These are phyloP conservation scores for Royoungia palumana DNA, from an alignment of 768 basidiomycete species.

Conservation along the genomic window DNA sequence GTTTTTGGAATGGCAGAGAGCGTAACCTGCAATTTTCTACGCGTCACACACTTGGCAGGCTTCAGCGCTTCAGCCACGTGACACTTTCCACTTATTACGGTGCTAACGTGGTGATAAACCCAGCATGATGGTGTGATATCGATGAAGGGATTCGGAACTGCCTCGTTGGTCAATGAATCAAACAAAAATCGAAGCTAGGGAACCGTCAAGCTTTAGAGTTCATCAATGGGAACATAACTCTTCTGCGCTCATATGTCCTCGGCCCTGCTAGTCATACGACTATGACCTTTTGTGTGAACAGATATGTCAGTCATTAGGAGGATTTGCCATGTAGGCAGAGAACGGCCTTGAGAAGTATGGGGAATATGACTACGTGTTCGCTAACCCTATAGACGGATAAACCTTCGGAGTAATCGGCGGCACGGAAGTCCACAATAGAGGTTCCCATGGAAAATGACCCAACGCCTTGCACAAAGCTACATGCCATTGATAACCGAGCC, in stretches of 20 bases:
- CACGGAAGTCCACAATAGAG: slow-evolving; percentile 4
- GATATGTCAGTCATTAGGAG: background rate
- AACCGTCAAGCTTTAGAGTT: background rate
- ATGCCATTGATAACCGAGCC: background rate
- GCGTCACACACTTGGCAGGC: too few relatives aligned
- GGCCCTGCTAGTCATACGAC: background rate
- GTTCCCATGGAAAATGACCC: slow-evolving; percentile 10
- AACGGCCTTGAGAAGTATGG: slow-evolving; percentile 9
- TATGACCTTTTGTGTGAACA: slow-evolving; percentile 3
- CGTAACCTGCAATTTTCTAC: too few relatives aligned
- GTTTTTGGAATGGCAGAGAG: too few relatives aligned
- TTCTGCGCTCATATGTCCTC: background rate
- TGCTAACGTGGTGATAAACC: slow-evolving; percentile 4
- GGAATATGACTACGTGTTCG: background rate
- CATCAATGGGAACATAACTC: background rate
- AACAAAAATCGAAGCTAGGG: background rate
- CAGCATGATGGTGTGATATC: background rate
- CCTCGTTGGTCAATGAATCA: background rate
- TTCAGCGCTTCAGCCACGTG: slow-evolving; percentile 1
- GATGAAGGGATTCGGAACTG: slow-evolving; percentile 1
- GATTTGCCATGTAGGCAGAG: background rate
- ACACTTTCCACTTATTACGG: background rate
- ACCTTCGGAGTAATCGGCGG: background rate
- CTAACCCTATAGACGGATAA: background rate
- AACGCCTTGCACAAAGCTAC: background rate